These are phyloP conservation scores for Secale cereale DNA, from an alignment of 176 grass and related monocot genomes.

Conservation along the genomic window DNA sequence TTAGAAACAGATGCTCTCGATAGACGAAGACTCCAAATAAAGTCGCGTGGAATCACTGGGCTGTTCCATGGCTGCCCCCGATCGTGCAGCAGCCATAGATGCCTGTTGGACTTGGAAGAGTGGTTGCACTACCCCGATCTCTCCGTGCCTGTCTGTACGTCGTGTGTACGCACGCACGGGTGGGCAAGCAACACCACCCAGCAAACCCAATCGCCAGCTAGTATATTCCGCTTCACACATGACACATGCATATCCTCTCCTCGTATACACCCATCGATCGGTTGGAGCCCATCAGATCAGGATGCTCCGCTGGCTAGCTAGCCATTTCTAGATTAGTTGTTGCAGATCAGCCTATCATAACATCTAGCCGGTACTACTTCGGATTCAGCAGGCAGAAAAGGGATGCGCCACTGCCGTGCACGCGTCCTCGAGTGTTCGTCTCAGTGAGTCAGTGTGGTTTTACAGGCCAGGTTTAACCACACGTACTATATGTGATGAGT, in stretches of 20 bases:
- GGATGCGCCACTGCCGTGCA: not conserved
- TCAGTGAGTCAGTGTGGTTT: not conserved
- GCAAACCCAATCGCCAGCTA: not conserved
- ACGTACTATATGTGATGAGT: not conserved
- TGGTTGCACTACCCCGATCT: not conserved
- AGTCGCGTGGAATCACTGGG: conserved; percentile 2
- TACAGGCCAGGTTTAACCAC: too few relatives aligned
- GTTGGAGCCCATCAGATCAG: not conserved
- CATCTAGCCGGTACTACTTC: not conserved
- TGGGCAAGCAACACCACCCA: not conserved
- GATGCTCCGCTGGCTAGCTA: not conserved
- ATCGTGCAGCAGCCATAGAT: not conserved
- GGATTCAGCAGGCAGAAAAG: not conserved
- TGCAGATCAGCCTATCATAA: not conserved
- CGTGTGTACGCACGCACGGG: not conserved
- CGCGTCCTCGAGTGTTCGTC: not conserved
- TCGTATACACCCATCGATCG: not conserved
- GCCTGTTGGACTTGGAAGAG: not conserved
- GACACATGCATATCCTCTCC: not conserved
- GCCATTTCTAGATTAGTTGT: not conserved
- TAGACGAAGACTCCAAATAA: not conserved
- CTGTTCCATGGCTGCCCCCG: not conserved
- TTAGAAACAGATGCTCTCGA: not conserved
- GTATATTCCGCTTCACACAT: not conserved
- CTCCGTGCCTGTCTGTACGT: not conserved